Evolutionary conservation across 2,329 filamentous ascomycete genomes (phyloP).

Genomic region (Bipolaris zeicola): DNA sequence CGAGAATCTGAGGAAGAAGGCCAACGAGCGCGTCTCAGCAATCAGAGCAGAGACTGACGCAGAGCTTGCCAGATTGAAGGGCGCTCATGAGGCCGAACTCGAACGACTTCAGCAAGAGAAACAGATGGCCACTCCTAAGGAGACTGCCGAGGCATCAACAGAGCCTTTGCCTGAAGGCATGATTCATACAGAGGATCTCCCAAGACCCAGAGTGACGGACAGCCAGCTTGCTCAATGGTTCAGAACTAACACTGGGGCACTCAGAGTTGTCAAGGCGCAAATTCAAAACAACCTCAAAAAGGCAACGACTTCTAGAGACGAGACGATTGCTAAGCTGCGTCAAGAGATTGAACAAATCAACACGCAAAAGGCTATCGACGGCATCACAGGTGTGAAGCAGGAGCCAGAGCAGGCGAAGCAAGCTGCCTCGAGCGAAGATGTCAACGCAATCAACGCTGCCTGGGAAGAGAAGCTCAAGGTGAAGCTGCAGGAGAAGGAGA

Average conservation of each 20-base stretch:
- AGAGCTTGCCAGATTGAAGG: conserved; percentile 53
- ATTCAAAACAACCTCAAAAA: conserved; percentile 16
- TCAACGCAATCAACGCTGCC: conserved; percentile 35
- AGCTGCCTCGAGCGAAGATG: conserved; percentile 25
- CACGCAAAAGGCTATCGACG: conserved; percentile 17
- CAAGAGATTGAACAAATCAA: conserved; percentile 21
- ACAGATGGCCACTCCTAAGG: conserved; percentile 5
- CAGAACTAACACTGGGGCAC: conserved; percentile 11
- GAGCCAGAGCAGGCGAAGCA: conserved; percentile 19
- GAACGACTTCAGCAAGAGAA: conserved; percentile 32
- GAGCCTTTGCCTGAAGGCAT: conserved; percentile 12
- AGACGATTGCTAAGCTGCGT: conserved; percentile 8
- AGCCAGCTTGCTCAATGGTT: conserved; percentile 17
- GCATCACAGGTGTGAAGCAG: conserved; percentile 14
- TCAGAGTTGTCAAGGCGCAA: conserved; percentile 12
- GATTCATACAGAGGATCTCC: conserved; percentile 33
- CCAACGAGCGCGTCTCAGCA: conserved; percentile 70
- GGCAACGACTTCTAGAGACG: conserved; percentile 2
- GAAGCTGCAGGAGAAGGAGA: conserved; percentile 44
- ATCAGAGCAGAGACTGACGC: conserved; percentile 26
- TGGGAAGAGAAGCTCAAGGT: conserved; percentile 48
- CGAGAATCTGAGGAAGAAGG: conserved; percentile 53
- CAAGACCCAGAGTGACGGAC: conserved; percentile 17
- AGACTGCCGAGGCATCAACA: conserved; percentile 1
- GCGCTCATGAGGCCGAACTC: conserved; percentile 46